Conservation (phyloP, 2,329 filamentous ascomycete genomes). For the Trichoderma harzianum region DNA sequence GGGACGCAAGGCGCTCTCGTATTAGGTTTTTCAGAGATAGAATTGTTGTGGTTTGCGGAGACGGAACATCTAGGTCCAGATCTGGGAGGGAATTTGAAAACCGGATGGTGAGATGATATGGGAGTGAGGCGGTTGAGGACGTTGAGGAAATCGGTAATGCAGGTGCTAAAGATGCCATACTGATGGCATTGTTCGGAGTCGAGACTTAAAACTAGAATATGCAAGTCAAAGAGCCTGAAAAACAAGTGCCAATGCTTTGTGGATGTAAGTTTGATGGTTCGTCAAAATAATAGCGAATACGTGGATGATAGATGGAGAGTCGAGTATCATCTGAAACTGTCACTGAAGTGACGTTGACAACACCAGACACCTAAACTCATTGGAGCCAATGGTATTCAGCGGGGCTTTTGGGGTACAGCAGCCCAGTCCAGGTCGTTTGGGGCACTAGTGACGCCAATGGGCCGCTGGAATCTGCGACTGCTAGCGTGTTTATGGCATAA, state of each 20-base stretch:
- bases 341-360: constrained; percentile 21
- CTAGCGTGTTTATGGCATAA: not conserved
- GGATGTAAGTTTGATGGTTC: not conserved
- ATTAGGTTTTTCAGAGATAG: constrained; percentile 79
- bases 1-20: constrained; percentile 65
- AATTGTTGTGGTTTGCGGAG: constrained; percentile 66
- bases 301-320: not conserved
- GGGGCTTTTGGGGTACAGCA: not conserved
- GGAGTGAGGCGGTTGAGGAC: constrained; percentile 29
- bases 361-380: not conserved
- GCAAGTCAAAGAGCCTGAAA: not conserved
- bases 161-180: constrained; percentile 24
- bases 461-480: constrained; percentile 7
- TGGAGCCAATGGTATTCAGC: not conserved
- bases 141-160: not conserved
- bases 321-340: not conserved
- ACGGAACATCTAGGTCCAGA: constrained; percentile 70
- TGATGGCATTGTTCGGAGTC: constrained; percentile 24
- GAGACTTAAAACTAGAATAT: not conserved
- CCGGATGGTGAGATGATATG: constrained; percentile 78
- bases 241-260: not conserved
- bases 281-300: not conserved
- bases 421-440: not conserved
- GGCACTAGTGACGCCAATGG: constrained; percentile 14
- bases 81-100: constrained; percentile 86